Evolutionary conservation across 345 rosid species (phyloP).

Genomic region (Bretschneidera sinensis): DNA sequence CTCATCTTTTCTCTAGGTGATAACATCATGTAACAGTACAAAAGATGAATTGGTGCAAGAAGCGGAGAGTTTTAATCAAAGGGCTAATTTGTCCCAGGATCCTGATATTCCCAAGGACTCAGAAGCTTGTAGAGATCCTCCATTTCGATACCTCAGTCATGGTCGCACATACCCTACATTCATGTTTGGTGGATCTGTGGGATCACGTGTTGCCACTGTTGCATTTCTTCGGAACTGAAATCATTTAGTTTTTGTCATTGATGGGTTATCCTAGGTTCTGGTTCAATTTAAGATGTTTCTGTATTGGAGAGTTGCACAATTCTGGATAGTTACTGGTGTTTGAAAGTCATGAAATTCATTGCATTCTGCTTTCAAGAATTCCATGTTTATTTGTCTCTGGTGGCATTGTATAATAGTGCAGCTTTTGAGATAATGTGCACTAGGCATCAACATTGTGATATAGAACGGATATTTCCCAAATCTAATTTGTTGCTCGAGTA

Average conservation of each 20-base stretch:
- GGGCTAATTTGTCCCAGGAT: slow-evolving; percentile 32
- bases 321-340: background rate
- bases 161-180: slow-evolving; percentile 85
- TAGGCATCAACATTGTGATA: too few relatives aligned
- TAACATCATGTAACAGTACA: slow-evolving; percentile 86
- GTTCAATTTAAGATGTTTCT: background rate
- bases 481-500: too few relatives aligned
- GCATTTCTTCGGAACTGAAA: slow-evolving; percentile 69
- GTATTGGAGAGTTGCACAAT: background rate
- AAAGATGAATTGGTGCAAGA: slow-evolving; percentile 84
- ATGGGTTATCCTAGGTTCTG: slow-evolving; percentile 5
- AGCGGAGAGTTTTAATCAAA: slow-evolving; percentile 59
- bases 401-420: too few relatives aligned
- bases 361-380: background rate
- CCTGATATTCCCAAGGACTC: slow-evolving; percentile 32
- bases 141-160: slow-evolving; percentile 66
- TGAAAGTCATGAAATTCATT: background rate
- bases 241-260: background rate
- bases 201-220: slow-evolving; percentile 92
- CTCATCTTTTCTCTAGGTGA: slow-evolving; percentile 38
- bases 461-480: too few relatives aligned
- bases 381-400: too few relatives aligned
- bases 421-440: too few relatives aligned
- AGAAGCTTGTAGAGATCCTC: slow-evolving; percentile 32
- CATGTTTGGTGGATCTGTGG: slow-evolving; percentile 79